Evolutionary conservation across 2,329 filamentous ascomycete genomes (phyloP).

Genomic region (Fusarium sp.): DNA sequence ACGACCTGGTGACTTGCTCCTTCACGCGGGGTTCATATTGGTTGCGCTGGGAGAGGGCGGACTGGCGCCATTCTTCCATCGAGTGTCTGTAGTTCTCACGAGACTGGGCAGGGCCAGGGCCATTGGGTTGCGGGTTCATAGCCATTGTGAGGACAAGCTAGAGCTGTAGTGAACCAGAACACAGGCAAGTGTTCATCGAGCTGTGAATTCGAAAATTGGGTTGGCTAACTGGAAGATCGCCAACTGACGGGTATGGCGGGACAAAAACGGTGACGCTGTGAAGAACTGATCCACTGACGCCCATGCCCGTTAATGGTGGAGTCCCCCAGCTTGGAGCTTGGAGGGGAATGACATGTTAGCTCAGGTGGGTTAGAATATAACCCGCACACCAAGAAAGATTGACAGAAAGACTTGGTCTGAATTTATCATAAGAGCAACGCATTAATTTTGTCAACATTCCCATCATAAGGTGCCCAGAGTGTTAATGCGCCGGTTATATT

Average conservation of each 20-base stretch:
- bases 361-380: not conserved
- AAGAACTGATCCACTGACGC: constrained; percentile 27
- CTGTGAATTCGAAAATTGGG: constrained; percentile 2
- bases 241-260: constrained; percentile 40
- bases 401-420: too few relatives aligned
- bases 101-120: constrained; percentile 28
- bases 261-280: constrained; percentile 47
- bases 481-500: too few relatives aligned
- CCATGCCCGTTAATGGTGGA: constrained; percentile 20
- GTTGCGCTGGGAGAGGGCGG: constrained; percentile 48
- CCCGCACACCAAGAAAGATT: too few relatives aligned
- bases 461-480: too few relatives aligned
- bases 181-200: not conserved
- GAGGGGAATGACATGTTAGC: constrained; percentile 34
- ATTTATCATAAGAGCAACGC: too few relatives aligned
- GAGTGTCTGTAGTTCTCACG: constrained; percentile 47
- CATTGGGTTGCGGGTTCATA: constrained; percentile 41
- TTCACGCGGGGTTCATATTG: constrained; percentile 51
- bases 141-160: not conserved
- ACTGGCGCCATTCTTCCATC: constrained; percentile 53
- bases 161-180: constrained; percentile 2
- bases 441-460: too few relatives aligned
- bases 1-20: constrained; percentile 52
- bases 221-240: constrained; percentile 12
- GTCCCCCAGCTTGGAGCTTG: constrained; percentile 15